Percentiles rank a stretch among this genome's conserved stretches.
Conservation (phyloP, 768 basidiomycete genomes). For the Kwoniella botswanensis region DNA sequence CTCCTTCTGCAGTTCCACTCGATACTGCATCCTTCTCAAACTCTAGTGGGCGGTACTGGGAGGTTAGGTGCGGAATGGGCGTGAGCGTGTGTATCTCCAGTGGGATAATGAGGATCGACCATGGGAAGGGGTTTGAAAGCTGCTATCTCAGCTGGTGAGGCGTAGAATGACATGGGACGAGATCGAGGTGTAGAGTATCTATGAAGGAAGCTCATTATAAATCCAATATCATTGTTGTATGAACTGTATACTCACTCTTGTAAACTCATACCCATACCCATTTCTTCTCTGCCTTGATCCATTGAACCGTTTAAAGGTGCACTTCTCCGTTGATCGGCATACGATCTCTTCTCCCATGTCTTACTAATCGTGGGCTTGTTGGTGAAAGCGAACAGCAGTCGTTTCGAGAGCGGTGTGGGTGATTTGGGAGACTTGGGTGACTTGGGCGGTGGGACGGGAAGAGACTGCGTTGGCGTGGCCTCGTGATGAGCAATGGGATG, state of each 20-base stretch:
- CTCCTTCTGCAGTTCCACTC: not conserved
- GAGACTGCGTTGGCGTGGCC: not conserved
- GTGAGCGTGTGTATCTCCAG: not conserved
- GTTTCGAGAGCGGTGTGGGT: conserved; percentile 18
- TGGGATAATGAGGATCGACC: conserved; percentile 3
- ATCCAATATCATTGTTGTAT: not conserved
- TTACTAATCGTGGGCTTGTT: conserved; percentile 27
- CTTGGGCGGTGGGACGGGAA: conserved; percentile 4
- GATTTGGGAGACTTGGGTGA: conserved; percentile 16
- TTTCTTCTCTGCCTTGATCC: not conserved
- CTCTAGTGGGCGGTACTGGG: conserved; percentile 5
- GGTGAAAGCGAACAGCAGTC: conserved; percentile 13
- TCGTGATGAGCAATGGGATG: not conserved
- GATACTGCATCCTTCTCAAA: not conserved
- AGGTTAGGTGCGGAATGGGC: conserved; percentile 12
- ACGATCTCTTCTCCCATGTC: conserved; percentile 35
- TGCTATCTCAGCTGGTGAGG: conserved; percentile 33
- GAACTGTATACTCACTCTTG: conserved; percentile 5
- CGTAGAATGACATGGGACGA: conserved; percentile 35
- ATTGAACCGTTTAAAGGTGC: conserved; percentile 3
- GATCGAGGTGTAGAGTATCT: conserved; percentile 11
- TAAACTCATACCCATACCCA: not conserved
- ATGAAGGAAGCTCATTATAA: not conserved
- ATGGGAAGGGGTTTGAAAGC: conserved; percentile 28
- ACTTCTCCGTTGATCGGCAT: conserved; percentile 18